These are phyloP conservation scores for Linnemannia schmuckeri DNA, from an alignment of 192 early-diverging fungal genomes.

Conservation along the genomic window DNA sequence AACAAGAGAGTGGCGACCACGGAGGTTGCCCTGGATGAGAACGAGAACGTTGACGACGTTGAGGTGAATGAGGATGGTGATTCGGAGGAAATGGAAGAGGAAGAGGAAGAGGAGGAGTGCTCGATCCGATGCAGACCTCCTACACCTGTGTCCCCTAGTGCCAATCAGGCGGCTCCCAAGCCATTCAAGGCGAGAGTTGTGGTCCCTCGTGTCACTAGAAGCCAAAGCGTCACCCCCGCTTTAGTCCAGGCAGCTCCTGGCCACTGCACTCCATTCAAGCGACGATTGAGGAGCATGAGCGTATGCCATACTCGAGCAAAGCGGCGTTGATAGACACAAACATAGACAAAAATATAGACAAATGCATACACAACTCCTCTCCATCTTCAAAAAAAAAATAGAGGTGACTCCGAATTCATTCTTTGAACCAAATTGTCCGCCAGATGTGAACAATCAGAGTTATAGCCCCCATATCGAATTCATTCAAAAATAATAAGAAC, in stretches of 20 bases:
- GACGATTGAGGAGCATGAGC: neutral
- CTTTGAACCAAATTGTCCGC: neutral
- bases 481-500: no score
- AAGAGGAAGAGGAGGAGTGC: neutral
- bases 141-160: neutral
- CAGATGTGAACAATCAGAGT: neutral
- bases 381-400: neutral
- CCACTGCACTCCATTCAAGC: neutral
- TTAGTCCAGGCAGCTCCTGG: neutral
- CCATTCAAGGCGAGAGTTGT: neutral
- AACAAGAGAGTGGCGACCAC: neutral
- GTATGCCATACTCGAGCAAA: neutral
- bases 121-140: neutral
- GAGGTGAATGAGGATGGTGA: conserved; percentile 21
- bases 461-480: neutral
- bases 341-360: neutral
- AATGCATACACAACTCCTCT: neutral
- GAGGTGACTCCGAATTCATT: neutral
- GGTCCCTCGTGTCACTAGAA: neutral
- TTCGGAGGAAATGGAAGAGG: conserved; percentile 12
- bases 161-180: neutral
- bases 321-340: neutral
- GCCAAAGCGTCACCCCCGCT: neutral
- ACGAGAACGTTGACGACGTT: conserved; percentile 3
- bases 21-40: neutral